These are phyloP conservation scores for Trichoderma parareesei DNA, from an alignment of 495 filamentous ascomycete genomes.

Conservation along the genomic window DNA sequence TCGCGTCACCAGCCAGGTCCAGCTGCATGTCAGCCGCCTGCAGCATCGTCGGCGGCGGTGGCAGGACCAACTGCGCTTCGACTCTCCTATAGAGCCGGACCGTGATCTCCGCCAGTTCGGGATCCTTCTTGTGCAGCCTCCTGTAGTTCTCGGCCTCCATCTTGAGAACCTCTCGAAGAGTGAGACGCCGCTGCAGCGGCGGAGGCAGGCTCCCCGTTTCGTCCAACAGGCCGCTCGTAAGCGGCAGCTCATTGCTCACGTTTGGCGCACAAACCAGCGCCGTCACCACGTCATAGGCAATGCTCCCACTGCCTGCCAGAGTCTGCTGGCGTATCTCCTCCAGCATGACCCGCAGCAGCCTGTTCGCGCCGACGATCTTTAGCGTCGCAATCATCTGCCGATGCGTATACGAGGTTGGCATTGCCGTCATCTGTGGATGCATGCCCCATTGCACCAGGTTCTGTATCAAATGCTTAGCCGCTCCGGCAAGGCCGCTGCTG, in stretches of 20 bases:
- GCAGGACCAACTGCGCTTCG: slow-evolving; percentile 46
- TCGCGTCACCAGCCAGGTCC: slow-evolving; percentile 22
- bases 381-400: slow-evolving; percentile 59
- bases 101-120: slow-evolving; percentile 56
- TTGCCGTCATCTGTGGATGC: slow-evolving; percentile 52
- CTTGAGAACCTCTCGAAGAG: slow-evolving; percentile 65
- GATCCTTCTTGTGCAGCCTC: slow-evolving; percentile 52
- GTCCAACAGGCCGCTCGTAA: slow-evolving; percentile 19
- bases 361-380: slow-evolving; percentile 60
- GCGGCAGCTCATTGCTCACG: slow-evolving; percentile 37
- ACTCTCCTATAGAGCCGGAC: slow-evolving; percentile 70
- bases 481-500: slow-evolving; percentile 50
- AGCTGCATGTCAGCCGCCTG: slow-evolving; percentile 20
- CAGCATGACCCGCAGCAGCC: slow-evolving; percentile 53
- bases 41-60: slow-evolving; percentile 24
- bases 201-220: slow-evolving; percentile 17
- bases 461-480: slow-evolving; percentile 59
- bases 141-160: slow-evolving; percentile 54
- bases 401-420: slow-evolving; percentile 72
- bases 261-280: slow-evolving; percentile 68
- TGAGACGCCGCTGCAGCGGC: slow-evolving; percentile 26
- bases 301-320: slow-evolving; percentile 44
- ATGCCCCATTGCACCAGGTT: slow-evolving; percentile 66
- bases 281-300: slow-evolving; percentile 66
- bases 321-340: slow-evolving; percentile 51